Evolutionary conservation across 2,329 filamentous ascomycete genomes (phyloP).

Genomic region (Hyphodiscus sp.): DNA sequence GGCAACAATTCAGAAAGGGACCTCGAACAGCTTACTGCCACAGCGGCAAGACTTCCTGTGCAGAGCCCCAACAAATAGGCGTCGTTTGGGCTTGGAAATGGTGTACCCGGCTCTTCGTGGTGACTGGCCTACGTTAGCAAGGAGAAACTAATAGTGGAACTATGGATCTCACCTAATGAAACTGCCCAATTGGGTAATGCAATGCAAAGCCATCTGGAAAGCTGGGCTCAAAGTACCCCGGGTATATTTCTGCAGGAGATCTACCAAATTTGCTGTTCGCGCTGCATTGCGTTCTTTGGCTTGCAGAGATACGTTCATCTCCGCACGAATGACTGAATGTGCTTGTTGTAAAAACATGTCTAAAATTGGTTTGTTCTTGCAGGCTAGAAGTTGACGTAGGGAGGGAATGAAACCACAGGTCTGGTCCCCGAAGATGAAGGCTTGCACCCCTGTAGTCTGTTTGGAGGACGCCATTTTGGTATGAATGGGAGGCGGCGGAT

Average conservation of each 20-base stretch:
- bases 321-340: neutral
- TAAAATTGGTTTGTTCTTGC: neutral
- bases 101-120: neutral
- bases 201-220: neutral
- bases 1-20: conserved; percentile 21
- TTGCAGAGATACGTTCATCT: neutral
- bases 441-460: neutral
- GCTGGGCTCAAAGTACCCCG: neutral
- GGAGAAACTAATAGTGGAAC: neutral
- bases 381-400: neutral
- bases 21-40: conserved; percentile 20
- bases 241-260: neutral
- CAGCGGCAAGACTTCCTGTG: conserved; percentile 25
- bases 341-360: conserved; percentile 3
- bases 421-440: conserved; percentile 4
- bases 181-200: neutral
- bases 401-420: conserved; percentile 1
- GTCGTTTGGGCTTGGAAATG: neutral
- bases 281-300: neutral
- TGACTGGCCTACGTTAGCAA: neutral
- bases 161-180: neutral
- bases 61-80: conserved; percentile 19
- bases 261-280: neutral
- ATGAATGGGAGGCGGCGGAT: no score
- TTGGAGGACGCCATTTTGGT: no score